These are phyloP conservation scores for Musa itinerans DNA, from an alignment of 176 grass and related monocot genomes.

Conservation along the genomic window DNA sequence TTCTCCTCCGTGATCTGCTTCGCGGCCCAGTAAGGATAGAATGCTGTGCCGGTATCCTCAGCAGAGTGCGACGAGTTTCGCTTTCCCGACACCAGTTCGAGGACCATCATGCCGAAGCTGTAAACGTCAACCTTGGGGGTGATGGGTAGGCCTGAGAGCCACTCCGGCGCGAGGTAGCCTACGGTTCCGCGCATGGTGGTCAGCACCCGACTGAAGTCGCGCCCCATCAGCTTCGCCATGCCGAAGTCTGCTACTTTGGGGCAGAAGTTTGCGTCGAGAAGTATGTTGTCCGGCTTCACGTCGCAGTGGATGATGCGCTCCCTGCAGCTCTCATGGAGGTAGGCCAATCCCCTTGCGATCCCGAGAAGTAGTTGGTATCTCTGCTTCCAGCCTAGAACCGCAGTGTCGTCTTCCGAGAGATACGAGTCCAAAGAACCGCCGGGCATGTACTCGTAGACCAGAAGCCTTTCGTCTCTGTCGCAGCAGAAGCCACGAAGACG, in stretches of 20 bases:
- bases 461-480: no score
- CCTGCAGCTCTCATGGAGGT: no score
- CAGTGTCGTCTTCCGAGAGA: no score
- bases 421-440: no score
- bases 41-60: neutral
- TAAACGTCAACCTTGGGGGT: neutral
- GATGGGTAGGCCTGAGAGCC: constrained; percentile 17
- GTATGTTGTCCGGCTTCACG: no score
- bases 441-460: no score
- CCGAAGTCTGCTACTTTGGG: constrained; percentile 40
- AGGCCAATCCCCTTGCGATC: constrained; percentile 15
- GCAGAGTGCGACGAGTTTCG: neutral
- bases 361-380: no score
- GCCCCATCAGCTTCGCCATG: constrained; percentile 32
- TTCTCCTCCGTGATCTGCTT: neutral
- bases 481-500: no score
- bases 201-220: constrained; percentile 30
- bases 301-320: constrained; percentile 19
- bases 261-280: no score
- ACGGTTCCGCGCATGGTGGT: constrained; percentile 34
- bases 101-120: no score
- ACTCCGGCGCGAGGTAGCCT: constrained; percentile 36
- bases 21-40: constrained; percentile 21
- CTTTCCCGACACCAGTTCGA: neutral
- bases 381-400: no score